A percentile compares a stretch with the other conserved stretches of the same genome.
phyloP scores from a whole-genome alignment of 2,329 filamentous ascomycete species.

The Colletotrichum caudatum region DNA sequence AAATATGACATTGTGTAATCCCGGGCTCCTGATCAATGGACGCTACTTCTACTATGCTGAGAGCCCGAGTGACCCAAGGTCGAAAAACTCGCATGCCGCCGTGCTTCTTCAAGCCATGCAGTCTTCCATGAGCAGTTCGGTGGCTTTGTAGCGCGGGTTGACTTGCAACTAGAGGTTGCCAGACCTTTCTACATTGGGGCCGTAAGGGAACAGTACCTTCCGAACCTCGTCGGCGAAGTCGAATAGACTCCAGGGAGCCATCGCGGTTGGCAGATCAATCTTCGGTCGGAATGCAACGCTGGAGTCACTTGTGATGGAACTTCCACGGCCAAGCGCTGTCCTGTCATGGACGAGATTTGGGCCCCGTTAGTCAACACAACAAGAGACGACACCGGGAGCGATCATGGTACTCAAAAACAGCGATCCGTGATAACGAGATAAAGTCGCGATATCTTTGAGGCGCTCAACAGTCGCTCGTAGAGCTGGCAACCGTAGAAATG shows the following conservation, averaged over 20 bases:
- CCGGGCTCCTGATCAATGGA: constrained; percentile 43
- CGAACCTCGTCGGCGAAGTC: background rate
- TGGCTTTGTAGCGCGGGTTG: background rate
- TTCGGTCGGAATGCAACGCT: background rate
- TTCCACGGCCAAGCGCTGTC: background rate
- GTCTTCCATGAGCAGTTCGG: too few species aligned
- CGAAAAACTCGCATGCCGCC: background rate
- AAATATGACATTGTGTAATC: background rate
- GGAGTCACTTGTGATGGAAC: background rate
- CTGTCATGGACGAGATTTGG: background rate
- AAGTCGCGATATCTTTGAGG: background rate
- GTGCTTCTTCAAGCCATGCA: background rate
- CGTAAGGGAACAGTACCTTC: background rate
- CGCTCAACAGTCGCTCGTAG: too few species aligned
- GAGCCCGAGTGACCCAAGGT: too few species aligned
- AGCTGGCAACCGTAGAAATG: background rate
- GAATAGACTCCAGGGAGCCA: background rate
- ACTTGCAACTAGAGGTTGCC: background rate
- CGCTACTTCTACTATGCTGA: background rate
- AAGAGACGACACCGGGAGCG: too few species aligned
- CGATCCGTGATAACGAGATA: background rate
- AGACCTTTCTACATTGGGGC: background rate
- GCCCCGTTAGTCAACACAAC: background rate
- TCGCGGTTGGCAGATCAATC: background rate
- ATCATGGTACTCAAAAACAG: background rate